Conservation (phyloP, 352 stramenopile species). For the Saprolegnia parasitica region DNA sequence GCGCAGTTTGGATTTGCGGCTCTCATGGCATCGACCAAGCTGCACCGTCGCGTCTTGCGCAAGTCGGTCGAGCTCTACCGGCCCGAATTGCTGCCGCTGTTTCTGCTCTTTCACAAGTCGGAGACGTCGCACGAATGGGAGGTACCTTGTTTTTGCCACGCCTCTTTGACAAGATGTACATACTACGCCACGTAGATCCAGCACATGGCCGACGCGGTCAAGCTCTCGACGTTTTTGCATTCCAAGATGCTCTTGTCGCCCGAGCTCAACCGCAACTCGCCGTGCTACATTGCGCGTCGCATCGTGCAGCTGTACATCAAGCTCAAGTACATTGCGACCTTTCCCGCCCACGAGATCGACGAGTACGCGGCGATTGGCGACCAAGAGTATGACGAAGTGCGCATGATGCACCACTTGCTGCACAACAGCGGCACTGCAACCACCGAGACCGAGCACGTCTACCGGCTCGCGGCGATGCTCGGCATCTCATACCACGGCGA, state of each 20-base stretch:
- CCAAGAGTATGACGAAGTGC: conserved; percentile 62
- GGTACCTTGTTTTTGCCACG: conserved; percentile 7
- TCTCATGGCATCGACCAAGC: neutral
- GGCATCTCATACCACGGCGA: conserved; percentile 69
- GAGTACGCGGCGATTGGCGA: conserved; percentile 49
- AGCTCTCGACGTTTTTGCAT: conserved; percentile 60
- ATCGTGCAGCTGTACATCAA: conserved; percentile 83
- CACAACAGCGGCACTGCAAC: conserved; percentile 53
- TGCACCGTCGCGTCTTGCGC: conserved; percentile 17
- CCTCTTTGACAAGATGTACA: neutral
- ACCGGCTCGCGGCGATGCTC: conserved; percentile 54
- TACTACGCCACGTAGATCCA: conserved; percentile 4
- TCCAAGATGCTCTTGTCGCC: conserved; percentile 66
- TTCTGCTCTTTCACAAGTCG: conserved; percentile 24
- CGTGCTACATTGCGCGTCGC: conserved; percentile 69
- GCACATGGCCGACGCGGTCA: conserved; percentile 42
- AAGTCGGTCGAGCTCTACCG: conserved; percentile 16
- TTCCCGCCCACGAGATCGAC: conserved; percentile 49
- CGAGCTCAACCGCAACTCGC: conserved; percentile 72
- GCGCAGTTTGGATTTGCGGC: too few relatives aligned
- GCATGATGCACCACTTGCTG: conserved; percentile 58
- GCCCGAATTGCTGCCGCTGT: conserved; percentile 25
- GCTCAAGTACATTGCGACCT: conserved; percentile 77
- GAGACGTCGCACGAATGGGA: conserved; percentile 25
- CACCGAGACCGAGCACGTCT: conserved; percentile 57